Evolutionary conservation across 768 basidiomycete species (phyloP).

Genomic region (Solioccasus polychromus): DNA sequence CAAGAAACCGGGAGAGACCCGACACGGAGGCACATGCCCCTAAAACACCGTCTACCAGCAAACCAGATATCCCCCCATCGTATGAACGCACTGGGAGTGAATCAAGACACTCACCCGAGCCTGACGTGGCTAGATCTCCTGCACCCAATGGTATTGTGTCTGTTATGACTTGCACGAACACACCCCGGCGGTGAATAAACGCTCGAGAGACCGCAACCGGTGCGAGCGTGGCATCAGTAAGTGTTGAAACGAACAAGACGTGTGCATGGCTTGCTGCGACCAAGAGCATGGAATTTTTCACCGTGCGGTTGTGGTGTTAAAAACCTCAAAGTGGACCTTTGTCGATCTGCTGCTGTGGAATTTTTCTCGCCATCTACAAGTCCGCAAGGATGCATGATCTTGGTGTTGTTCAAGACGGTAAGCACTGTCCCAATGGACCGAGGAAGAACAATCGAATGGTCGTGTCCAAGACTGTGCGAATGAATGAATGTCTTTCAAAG

Average conservation of each 20-base stretch:
- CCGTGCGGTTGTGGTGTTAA: constrained; percentile 20
- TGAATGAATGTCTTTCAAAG: too few relatives aligned
- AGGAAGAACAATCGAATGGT: background rate
- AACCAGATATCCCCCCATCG: constrained; percentile 20
- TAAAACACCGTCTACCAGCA: constrained; percentile 2
- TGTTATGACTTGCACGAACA: constrained; percentile 1
- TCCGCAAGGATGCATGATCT: constrained; percentile 1
- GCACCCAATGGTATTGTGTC: constrained; percentile 1
- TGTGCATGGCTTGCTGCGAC: constrained; percentile 20
- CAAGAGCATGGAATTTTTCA: constrained; percentile 26
- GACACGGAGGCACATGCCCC: too few relatives aligned
- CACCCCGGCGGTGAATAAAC: constrained; percentile 11
- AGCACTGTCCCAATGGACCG: background rate
- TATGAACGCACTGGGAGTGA: constrained; percentile 26
- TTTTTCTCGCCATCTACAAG: constrained; percentile 2
- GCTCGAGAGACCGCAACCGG: constrained; percentile 15
- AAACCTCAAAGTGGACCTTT: constrained; percentile 4
- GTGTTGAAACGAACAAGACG: constrained; percentile 20
- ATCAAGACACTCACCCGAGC: constrained; percentile 31
- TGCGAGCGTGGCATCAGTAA: constrained; percentile 19
- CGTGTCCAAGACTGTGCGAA: constrained; percentile 11
- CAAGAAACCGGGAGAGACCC: constrained; percentile 8
- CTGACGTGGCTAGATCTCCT: constrained; percentile 11
- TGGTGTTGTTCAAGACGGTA: constrained; percentile 12
- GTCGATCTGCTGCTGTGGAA: constrained; percentile 1